These are phyloP conservation scores for Rhodosporidiobolus odoratus DNA, from an alignment of 768 basidiomycete genomes.

Conservation along the genomic window DNA sequence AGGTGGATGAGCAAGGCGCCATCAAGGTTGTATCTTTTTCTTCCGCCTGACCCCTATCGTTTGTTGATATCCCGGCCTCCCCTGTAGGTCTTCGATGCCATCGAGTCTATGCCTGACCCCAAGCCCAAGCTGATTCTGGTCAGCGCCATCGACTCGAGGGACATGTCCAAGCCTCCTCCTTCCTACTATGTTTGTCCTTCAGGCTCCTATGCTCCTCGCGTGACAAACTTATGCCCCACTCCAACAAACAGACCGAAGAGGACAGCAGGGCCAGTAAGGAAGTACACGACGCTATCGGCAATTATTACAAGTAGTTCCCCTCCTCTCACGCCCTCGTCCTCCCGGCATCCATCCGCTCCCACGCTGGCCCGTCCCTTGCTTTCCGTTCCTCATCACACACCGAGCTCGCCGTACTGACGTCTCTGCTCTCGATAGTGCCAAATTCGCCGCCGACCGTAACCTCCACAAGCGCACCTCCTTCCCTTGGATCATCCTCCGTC, in stretches of 20 bases:
- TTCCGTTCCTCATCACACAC: no score
- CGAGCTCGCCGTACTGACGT: not conserved
- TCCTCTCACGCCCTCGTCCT: not conserved
- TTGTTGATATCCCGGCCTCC: not conserved
- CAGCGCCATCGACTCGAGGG: conserved; percentile 21
- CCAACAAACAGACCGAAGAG: conserved; percentile 16
- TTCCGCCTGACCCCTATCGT: no score
- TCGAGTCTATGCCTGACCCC: conserved; percentile 52
- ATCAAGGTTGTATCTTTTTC: conserved; percentile 52
- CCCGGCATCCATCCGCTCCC: not conserved
- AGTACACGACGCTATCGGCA: conserved; percentile 22
- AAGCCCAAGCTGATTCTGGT: conserved; percentile 37
- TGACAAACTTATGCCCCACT: not conserved
- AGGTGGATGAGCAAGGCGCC: conserved; percentile 60
- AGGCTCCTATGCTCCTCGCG: not conserved
- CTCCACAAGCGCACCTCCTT: conserved; percentile 54
- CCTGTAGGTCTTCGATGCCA: conserved; percentile 54
- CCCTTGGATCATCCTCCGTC: conserved; percentile 64
- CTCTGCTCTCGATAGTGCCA: conserved; percentile 41
- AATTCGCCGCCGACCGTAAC: conserved; percentile 52
- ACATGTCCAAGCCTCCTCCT: conserved; percentile 18
- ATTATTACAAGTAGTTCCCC: conserved; percentile 32
- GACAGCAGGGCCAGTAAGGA: not conserved
- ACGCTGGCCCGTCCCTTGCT: not conserved
- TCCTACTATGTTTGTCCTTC: conserved; percentile 17